A percentile compares a stretch with the other conserved stretches of the same genome.
Evolutionary conservation across 176 grass and related monocot species (phyloP).

Genomic region (Oryza coarctata): DNA sequence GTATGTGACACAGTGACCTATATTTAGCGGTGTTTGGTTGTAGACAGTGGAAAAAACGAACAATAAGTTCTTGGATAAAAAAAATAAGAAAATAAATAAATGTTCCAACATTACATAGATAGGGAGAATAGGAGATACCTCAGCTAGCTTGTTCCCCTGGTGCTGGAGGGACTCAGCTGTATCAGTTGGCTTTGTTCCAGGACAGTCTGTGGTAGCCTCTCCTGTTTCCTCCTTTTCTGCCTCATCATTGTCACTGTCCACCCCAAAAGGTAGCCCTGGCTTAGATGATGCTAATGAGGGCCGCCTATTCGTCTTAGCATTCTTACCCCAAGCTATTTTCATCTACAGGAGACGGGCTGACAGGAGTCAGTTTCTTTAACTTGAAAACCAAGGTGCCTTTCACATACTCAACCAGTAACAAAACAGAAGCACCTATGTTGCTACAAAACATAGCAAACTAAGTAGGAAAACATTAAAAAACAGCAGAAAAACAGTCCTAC

Average conservation of each 20-base stretch:
- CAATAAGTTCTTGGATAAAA: neutral
- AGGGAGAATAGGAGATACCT: conserved; percentile 40
- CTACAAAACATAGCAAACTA: neutral
- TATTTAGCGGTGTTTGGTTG: neutral
- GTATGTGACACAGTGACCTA: neutral
- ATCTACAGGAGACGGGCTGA: conserved; percentile 11
- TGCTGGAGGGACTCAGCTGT: conserved; percentile 38
- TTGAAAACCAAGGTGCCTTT: neutral
- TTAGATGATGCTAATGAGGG: conserved; percentile 8
- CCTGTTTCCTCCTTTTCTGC: conserved; percentile 16
- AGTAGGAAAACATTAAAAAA: neutral
- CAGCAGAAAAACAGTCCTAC: neutral
- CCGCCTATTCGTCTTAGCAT: conserved; percentile 26
- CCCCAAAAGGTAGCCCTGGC: conserved; percentile 42
- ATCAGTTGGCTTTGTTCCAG: conserved; percentile 21
- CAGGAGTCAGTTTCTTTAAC: neutral
- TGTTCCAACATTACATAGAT: neutral
- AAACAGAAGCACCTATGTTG: neutral
- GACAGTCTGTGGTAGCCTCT: neutral
- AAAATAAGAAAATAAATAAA: neutral
- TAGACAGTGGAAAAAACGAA: neutral
- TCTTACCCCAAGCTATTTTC: conserved; percentile 50
- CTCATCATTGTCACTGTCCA: conserved; percentile 16
- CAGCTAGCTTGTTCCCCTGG: conserved; percentile 63
- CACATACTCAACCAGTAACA: neutral